A percentile compares a stretch with the other conserved stretches of the same genome.
phyloP scores from a whole-genome alignment of 2,329 filamentous ascomycete species.

The Penicillium crustosum region DNA sequence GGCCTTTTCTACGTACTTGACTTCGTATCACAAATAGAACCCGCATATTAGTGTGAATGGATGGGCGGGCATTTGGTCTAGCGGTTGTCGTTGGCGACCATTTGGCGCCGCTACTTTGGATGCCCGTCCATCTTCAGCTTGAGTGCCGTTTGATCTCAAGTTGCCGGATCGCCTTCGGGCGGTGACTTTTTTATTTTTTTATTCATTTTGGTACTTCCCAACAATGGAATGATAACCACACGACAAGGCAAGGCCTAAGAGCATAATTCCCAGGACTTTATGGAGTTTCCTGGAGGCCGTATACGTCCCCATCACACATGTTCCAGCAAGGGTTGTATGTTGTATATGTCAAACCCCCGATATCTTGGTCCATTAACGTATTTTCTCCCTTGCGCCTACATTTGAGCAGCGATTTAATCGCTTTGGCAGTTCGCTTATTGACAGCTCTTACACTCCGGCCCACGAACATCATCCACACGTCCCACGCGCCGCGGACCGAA shows the following conservation, averaged over 20 bases:
- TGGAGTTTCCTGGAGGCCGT: neutral
- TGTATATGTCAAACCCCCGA: no score
- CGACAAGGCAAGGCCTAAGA: no score
- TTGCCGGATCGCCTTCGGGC: neutral
- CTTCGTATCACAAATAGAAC: neutral
- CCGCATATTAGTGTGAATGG: no score
- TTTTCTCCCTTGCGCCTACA: neutral
- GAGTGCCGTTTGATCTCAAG: neutral
- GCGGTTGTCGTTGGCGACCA: neutral
- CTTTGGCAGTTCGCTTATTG: conserved; percentile 18
- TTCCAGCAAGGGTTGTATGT: neutral
- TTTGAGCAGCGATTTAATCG: neutral
- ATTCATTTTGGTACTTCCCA: no score
- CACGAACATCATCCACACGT: conserved; percentile 49
- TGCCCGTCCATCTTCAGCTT: neutral
- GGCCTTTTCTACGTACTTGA: no score
- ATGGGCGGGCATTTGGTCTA: neutral
- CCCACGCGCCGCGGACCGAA: conserved; percentile 43
- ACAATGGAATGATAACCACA: no score
- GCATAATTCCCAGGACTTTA: neutral
- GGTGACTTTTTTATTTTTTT: neutral
- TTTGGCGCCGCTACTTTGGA: neutral
- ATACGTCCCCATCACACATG: neutral
- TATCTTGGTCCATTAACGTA: neutral
- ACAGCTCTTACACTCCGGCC: conserved; percentile 50